Base-by-base conservation (phyloP, 495 filamentous ascomycete species). In the Hypoxylon perforatum region DNA sequence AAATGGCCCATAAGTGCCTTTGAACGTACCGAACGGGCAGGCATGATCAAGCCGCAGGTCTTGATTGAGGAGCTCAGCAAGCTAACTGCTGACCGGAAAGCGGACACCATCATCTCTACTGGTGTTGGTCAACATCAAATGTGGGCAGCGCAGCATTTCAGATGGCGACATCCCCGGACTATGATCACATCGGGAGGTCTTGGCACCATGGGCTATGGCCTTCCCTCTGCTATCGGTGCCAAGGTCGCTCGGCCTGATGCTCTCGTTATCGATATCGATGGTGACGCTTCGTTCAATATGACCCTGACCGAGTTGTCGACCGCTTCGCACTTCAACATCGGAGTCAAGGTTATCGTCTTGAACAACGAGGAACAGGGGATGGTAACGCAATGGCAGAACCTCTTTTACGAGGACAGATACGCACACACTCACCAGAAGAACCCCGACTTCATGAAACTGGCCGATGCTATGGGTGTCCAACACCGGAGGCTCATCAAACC, bases 311-410 rank as follows among this genome's bases (percentile, higher is more conserved):
- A 97, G 77, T 84, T 98, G 56, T 87, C 87, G n/a, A 97, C 94
- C 0, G 92, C 91, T 18, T 85, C 87, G 14, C 92, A 97, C 75
- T 97, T 97, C 82, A 89, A 94, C 77, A 94, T 97, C 74, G 92
- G 90, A 47, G 88, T 95, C 75, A 97, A 97, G 82, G 81, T 97
- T 49, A 88, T 98, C 62, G 80, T 98, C 41, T 78, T 98, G 4
- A 98, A 97, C 78, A 98, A 98, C 74, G 94, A 97, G 77, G 93
- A 96, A 75, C 94, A 97, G 76, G 91, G 91, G 54, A 98, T 97
- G 94, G 93, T 97, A 3, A 96, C 94, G 3, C 93, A 97, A 78
- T 96, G 93, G 91, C 94, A 97, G 76, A 90, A 88, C 65, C 84
- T 97, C 45, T 97, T 97, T 80, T 97, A 95, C 77, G 87, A 95